Base-by-base conservation (phyloP, 768 basidiomycete species). In the Phlebiopsis flavidoalba region DNA sequence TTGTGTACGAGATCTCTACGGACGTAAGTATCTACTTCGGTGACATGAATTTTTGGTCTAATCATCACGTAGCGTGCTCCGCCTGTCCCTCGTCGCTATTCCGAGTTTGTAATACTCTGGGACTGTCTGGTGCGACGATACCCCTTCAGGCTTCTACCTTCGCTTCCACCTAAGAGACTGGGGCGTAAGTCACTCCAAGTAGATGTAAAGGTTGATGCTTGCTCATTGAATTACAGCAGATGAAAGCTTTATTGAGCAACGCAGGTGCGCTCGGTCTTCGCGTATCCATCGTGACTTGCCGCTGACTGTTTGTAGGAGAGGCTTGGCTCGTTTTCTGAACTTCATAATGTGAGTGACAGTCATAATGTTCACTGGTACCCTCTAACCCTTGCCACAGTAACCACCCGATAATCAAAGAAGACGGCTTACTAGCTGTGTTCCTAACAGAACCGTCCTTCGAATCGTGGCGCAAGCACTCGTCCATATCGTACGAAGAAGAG, bases 61-160 rank as follows among this genome's bases (percentile, higher is more conserved):
- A 51, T 11, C 24, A 5, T 3, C 1, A 31, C 26, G 22, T 31
- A 93, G 81, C 80, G 85, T 53, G 85, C 83, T 5, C 76, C 81
- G 12, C 77, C 91, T 14, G 91, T 98, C 21, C 79, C 85, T 31
- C 79, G 96, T 57, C 83, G 97, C 60, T 99, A 98, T 72, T 93
- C 91, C 7, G 97, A 99, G 71, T 99, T 98, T 71, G 82, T 82
- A 10, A 95, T 89, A 73, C 77, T 98, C 26, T 90, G 92, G 84
- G 95, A 98, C 64, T 88, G 86, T 63, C 78, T 99, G 48, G 72
- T 84, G 55, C 84, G 87, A 64, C 83, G 95, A 57, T 98, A 98
- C 76, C 95, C 97, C 1, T 98, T 98, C 82, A 86, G 97, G 51
- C 76, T 98, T 24, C 82, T 98, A 64, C 87, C 92, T 17, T 76